Base-by-base conservation (phyloP, 139 green algal species). In the Limnomonas spitsbergensis region DNA sequence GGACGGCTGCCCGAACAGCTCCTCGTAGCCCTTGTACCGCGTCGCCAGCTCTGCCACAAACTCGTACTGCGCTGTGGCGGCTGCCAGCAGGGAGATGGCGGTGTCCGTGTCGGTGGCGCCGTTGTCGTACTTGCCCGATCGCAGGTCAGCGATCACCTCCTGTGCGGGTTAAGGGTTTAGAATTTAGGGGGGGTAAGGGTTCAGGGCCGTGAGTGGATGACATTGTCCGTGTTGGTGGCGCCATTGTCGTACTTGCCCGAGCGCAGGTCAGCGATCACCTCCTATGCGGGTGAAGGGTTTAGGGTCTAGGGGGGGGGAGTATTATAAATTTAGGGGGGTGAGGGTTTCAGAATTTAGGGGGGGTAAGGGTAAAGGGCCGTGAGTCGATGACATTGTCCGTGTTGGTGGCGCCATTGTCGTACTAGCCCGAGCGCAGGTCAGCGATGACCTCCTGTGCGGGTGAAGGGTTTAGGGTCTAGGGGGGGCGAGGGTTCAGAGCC, bases 81-180 rank as follows among this genome's bases (percentile, higher is more conserved):
- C 24, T 3, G 40, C 67, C 20, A 88, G 42, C 34, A 70, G 66
- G 29, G 29, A 27, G 53, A 88, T 66, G 35, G 81, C 52, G 20
- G 36, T 39, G 6, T 31, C 3, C 1, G 80, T 74, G 0, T 38
- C 7, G 9, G 80, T 68, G n/a, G 6, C 36, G 2, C 34, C 52
- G 7, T 78, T 37, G 75, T 88, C 83, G 69, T 78, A 88, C 73
- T 81, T 77, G 77, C 83, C 80, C 24, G 66, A 78, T n/a, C 80
- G 80, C 37, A 88, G 47, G 37, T 71, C 61, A 38, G 61, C 14
- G 20, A 61, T 61, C 47, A 61, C 47, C 14, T 61, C 47, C 14
- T 34, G 40, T 40, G 35, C 9, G 20, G 24, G 14, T 37, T 14
- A 29, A 71, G 26, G 61, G 26, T 38, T n/a, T 14, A 6, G 6